phyloP scores from a whole-genome alignment of 352 stramenopile genomes.

The Globisporangium perplexum region DNA sequence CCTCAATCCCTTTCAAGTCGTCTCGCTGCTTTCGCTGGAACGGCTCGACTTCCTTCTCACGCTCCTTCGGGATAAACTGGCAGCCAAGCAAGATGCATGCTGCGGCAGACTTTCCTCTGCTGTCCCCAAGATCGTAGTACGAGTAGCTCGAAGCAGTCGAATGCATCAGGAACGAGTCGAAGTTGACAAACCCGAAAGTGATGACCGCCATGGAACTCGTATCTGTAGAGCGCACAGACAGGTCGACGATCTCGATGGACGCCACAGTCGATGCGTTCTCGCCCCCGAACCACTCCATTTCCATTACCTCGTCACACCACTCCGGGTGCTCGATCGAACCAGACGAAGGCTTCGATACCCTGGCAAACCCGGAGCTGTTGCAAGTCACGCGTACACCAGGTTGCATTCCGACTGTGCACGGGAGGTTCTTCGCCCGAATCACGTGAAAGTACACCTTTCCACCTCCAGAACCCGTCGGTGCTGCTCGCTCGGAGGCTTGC shows the following conservation, averaged over 20 bases:
- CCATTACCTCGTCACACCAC: slow-evolving; percentile 20
- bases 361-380: slow-evolving; percentile 2
- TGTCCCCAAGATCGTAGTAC: slow-evolving; percentile 17
- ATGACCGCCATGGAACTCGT: slow-evolving; percentile 24
- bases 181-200: slow-evolving; percentile 27
- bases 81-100: slow-evolving; percentile 29
- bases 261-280: slow-evolving; percentile 1
- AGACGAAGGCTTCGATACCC: slow-evolving; percentile 25
- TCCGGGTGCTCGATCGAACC: slow-evolving; percentile 24
- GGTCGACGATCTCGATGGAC: slow-evolving; percentile 34
- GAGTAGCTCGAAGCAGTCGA: slow-evolving; percentile 25
- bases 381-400: slow-evolving; percentile 25
- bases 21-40: slow-evolving; percentile 5
- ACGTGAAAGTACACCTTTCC: slow-evolving; percentile 33
- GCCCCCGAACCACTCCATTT: slow-evolving; percentile 20
- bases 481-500: background rate
- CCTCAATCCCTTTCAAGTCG: slow-evolving; percentile 2
- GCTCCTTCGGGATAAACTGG: slow-evolving; percentile 31
- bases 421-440: slow-evolving; percentile 20
- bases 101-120: background rate
- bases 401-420: slow-evolving; percentile 29
- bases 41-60: slow-evolving; percentile 10
- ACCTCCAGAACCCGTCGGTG: background rate
- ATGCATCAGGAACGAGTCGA: slow-evolving; percentile 27
- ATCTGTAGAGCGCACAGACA: slow-evolving; percentile 30